Conservation (phyloP, 768 basidiomycete genomes). For the Gloeopeniophorella convolvens region DNA sequence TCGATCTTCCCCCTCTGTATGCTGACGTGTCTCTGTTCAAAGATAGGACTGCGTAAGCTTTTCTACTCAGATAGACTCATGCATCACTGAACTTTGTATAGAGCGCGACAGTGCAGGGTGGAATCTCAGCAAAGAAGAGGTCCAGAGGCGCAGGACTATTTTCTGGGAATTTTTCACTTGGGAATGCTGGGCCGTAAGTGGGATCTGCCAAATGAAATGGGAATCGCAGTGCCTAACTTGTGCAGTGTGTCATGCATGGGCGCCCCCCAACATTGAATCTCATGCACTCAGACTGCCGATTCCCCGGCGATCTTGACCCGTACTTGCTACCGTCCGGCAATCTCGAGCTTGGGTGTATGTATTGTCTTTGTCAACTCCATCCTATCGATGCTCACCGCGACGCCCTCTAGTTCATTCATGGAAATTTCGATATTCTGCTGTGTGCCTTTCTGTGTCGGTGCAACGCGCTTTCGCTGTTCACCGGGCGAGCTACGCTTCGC, state of each 20-base stretch:
- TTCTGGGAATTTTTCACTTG: slow-evolving; percentile 51
- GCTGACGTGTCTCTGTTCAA: slow-evolving; percentile 1
- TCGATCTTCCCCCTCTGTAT: neutral
- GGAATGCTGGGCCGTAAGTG: slow-evolving; percentile 36
- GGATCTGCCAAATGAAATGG: neutral
- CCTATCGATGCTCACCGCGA: too few relatives aligned
- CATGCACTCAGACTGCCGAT: slow-evolving; percentile 45
- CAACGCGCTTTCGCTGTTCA: slow-evolving; percentile 37
- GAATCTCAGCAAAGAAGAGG: slow-evolving; percentile 39
- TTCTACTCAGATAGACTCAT: neutral
- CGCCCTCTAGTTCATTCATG: slow-evolving; percentile 27
- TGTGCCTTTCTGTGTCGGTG: slow-evolving; percentile 38
- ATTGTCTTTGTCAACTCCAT: neutral
- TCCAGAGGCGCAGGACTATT: slow-evolving; percentile 39
- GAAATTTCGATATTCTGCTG: slow-evolving; percentile 41
- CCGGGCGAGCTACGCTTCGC: slow-evolving; percentile 35
- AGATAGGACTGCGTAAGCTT: slow-evolving; percentile 47
- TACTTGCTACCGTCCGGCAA: slow-evolving; percentile 29
- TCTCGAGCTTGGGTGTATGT: slow-evolving; percentile 40
- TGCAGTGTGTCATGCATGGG: slow-evolving; percentile 43
- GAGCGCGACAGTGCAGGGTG: slow-evolving; percentile 47
- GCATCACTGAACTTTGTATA: slow-evolving; percentile 21
- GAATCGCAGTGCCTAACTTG: neutral
- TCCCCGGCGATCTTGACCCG: slow-evolving; percentile 41
- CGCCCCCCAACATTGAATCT: slow-evolving; percentile 41